Conservation (phyloP, 495 filamentous ascomycete genomes). For the Staphylotrichum longicolle region DNA sequence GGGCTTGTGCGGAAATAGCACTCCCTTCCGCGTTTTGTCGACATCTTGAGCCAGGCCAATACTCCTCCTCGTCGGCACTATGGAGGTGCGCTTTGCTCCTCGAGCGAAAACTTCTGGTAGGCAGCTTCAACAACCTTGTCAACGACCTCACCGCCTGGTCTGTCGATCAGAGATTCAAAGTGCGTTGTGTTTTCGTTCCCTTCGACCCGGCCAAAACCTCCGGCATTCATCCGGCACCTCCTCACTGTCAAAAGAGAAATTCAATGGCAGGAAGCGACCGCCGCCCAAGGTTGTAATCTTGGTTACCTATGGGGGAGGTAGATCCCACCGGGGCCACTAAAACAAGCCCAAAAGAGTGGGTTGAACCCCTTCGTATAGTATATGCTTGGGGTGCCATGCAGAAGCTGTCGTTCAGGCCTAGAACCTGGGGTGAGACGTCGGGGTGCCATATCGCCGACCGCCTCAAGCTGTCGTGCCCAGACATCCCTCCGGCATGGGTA, state of each 20-base stretch:
- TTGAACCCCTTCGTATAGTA: too few species aligned
- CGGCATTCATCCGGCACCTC: slow-evolving; percentile 11
- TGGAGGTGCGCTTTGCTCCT: neutral
- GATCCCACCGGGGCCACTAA: neutral
- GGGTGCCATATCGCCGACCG: slow-evolving; percentile 6
- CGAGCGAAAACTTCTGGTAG: neutral
- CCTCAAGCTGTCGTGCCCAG: neutral
- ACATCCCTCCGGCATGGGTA: too few species aligned
- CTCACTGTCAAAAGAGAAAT: slow-evolving; percentile 3
- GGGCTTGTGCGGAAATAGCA: neutral
- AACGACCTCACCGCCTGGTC: slow-evolving; percentile 1
- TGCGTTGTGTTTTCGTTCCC: neutral
- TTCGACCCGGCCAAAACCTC: neutral
- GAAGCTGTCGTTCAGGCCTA: neutral
- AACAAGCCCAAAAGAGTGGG: slow-evolving; percentile 5
- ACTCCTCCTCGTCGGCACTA: neutral
- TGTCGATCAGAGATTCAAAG: neutral
- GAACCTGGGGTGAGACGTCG: neutral
- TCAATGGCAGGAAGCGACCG: neutral
- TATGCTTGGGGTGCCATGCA: neutral
- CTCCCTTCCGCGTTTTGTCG: neutral
- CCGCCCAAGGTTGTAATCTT: neutral
- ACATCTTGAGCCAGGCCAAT: slow-evolving; percentile 2
- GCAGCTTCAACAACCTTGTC: neutral
- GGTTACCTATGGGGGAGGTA: neutral